Base-by-base conservation (phyloP, 2,329 filamentous ascomycete species). In the Colletotrichum cereale region DNA sequence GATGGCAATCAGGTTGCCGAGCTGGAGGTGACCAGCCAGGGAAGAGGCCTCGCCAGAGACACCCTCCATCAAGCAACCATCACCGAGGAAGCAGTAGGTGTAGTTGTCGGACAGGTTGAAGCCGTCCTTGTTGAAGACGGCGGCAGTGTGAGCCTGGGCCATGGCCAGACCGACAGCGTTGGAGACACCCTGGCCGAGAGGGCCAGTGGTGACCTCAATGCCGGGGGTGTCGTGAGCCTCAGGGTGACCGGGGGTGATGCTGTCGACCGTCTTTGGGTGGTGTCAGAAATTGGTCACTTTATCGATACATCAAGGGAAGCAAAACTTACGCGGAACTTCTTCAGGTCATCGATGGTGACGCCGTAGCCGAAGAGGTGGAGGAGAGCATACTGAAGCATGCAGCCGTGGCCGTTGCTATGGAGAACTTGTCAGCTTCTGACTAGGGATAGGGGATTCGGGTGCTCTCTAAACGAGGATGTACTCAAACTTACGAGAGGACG, bases 31-130 rank as follows among this genome's bases (percentile, higher is more conserved):
- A 81, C 96, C 96, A 77, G 96, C 96, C 77, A 95, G 89, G 73
- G 95, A 97, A 77, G 89, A 94, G 79, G 96, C 96, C 88, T 99
- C 96, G 81, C 90, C 90, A 76, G 96, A 94, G 86, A 99, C 89
- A 89, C 96, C 96, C 89, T 99, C 96, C 95, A 97, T 97, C 85
- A 97, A 90, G 86, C 96, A 99, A 77, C 96, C 96, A 88, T 99
- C 96, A 82, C 96, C 96, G 82, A 99, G 93, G 90, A 98, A 97
- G 85, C 84, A 86, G 87, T 95, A 99, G 82, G 96, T 99, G 90
- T 98, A 91, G 92, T 98, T 98, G 90, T 97, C 92, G 85, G 97
- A 86, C 69, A 99, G 86, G 76, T 95, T 91, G 84, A 92, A 98
- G 75, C 92, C 94, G 76, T 95, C 93, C 90, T 97, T 98, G 92